Evolutionary conservation across 306 rosid genomes (phyloP), one percentile per base, ranked within the genome.

Genomic region (Quercus aquifolioides): DNA sequence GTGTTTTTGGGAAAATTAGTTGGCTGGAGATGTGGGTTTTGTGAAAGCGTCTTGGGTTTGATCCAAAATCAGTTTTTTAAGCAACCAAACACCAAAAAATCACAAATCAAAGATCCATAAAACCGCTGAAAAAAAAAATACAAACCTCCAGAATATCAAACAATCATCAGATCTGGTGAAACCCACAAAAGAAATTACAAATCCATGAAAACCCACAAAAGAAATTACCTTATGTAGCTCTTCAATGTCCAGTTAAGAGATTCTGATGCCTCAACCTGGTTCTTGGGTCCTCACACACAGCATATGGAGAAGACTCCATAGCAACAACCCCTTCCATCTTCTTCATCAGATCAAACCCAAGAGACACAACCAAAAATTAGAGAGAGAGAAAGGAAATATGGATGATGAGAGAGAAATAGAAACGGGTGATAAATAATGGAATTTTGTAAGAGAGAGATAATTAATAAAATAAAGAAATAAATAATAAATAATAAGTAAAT

Each of bases 271-370:
- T 93, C 62, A 84, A 78, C 75, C 82, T 89, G 5, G 83, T 23
- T 80, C 89, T 92, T 17, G 86, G 85, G 84, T 90, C 92, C 84
- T 87, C 83, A 70, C 51, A 86, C 51, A 26, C 83, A 64, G 83
- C 89, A 58, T 74, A 60, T 1, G 90, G 78, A 30, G 84, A 69
- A 83, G 87, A 55, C 21, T 89, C 89, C 81, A 84, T 57, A 20
- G 89, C 33, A 19, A 69, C 86, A 81, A 81, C 83, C 72, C 75
- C 92, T 83, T 38, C 46, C 46, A 2, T 89, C 91, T 90, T 96
- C 96, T 86, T 93, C 99, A 93, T 90, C 71, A 55, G 85, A 86
- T 81, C 80, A 8, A 76, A 72, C 85, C 77, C 87, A 79, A 20
- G 85, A 78, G 38, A 19, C 2, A 70, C 68, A 83, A 31, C 56